phyloP scores from a whole-genome alignment of 75 land plant genomes.

The Picea glauca region DNA sequence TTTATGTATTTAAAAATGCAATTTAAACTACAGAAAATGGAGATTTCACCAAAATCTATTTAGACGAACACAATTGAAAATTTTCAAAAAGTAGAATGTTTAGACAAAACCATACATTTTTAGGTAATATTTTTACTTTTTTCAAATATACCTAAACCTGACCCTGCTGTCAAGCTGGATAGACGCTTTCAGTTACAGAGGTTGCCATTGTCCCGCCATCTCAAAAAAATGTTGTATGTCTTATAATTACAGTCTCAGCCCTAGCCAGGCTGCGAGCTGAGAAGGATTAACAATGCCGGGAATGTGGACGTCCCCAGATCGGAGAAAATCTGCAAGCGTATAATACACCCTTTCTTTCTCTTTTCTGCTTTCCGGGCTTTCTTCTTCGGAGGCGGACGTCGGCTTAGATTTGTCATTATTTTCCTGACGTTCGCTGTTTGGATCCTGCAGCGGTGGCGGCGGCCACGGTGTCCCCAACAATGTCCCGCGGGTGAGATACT shows the following conservation, averaged over 20 bases:
- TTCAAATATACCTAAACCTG: too few relatives aligned
- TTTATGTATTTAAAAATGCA: too few relatives aligned
- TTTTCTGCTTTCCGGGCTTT: background rate
- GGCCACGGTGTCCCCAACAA: constrained; percentile 1
- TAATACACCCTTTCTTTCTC: background rate
- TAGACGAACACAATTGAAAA: too few relatives aligned
- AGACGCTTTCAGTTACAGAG: too few relatives aligned
- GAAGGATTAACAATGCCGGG: background rate
- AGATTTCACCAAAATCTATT: too few relatives aligned
- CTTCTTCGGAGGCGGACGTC: background rate
- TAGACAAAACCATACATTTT: too few relatives aligned
- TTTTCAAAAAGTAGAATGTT: too few relatives aligned
- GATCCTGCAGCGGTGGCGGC: background rate
- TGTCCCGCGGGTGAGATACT: background rate
- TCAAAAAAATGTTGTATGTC: too few relatives aligned
- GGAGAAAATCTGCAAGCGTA: background rate
- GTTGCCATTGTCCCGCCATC: too few relatives aligned
- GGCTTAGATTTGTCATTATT: background rate
- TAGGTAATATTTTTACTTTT: too few relatives aligned
- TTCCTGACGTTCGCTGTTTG: background rate
- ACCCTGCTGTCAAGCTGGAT: too few relatives aligned
- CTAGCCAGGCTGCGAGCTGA: background rate
- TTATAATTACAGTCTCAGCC: background rate
- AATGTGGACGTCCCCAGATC: background rate
- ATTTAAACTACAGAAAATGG: too few relatives aligned